Base-by-base conservation (phyloP, 2,329 filamentous ascomycete genomes). In the Monosporascus sp. region DNA sequence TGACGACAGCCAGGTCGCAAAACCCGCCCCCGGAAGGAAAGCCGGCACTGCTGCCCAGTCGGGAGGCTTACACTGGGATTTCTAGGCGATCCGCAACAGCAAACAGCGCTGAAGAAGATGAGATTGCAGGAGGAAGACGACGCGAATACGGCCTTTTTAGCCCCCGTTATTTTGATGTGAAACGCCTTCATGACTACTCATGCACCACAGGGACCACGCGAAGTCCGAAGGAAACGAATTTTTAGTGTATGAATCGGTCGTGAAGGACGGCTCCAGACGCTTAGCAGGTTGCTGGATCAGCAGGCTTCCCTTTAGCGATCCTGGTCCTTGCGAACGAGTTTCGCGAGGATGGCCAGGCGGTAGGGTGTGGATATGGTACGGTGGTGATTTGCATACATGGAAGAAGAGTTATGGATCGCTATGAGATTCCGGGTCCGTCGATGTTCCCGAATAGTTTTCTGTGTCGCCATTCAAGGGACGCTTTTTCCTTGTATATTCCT, bases 21-120 rank as follows among this genome's bases (percentile, higher is more conserved):
- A 70, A 49, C 58, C 68, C 9, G 67, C 69, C 7, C 67, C 70
- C 5, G 72, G 72, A 43, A 73, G 74, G 63, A 74, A 73, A 65
- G 69, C 63, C 51, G 35, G 54, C 22, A 53, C 54, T 24, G 40
- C 60, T 45, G 61, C 55, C 50, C 63, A 63, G 43, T 47, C 63
- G 17, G 60, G 59, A 43, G 58, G 63, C 50, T 68, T 69, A 57
- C 63, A 61, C 56, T 69, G 66, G 66, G 67, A 69, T 59, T 69
- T 68, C 58, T 69, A 69, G 61, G 55, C 55, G 55, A 63, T 58
- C 54, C 55, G 43, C 49, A 52, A 57, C 46, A 40, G 50, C 44
- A 53, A 54, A 52, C 57, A 40, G 58, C 57, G 55, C 50, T 58
- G 11, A 49, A 65, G 52, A 22, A 46, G 52, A 50, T 16, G 27